Percentiles rank a stretch among this genome's conserved stretches.
phyloP scores from a whole-genome alignment of 257 asterid species.

The Catharanthus roseus region DNA sequence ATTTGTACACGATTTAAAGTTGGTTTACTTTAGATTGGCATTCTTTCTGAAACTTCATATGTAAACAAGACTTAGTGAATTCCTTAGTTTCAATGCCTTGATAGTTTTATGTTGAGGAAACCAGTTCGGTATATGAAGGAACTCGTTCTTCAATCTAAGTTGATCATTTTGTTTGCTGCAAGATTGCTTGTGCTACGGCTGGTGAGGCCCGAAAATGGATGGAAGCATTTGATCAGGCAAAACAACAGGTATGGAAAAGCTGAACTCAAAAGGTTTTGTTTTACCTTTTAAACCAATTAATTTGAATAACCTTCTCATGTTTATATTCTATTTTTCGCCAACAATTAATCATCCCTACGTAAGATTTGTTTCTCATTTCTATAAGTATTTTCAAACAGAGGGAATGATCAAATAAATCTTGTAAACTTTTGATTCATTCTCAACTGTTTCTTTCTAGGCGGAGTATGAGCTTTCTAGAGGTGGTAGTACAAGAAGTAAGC shows the following conservation, averaged over 20 bases:
- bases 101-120: neutral
- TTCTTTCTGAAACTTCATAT: neutral
- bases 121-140: neutral
- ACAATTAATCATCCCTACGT: neutral
- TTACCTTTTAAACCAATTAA: neutral
- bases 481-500: constrained; percentile 61
- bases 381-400: constrained; percentile 2
- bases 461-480: constrained; percentile 73
- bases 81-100: neutral
- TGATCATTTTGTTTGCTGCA: constrained; percentile 31
- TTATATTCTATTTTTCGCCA: neutral
- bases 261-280: constrained; percentile 1
- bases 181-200: constrained; percentile 90
- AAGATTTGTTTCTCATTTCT: neutral
- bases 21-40: neutral
- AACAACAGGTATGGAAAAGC: constrained; percentile 64
- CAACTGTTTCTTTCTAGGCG: constrained; percentile 42
- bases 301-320: neutral
- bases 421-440: constrained; percentile 20
- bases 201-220: constrained; percentile 86
- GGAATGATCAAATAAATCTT: neutral
- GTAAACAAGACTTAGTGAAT: neutral
- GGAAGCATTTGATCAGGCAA: constrained; percentile 98
- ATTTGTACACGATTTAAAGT: neutral
- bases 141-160: neutral